Percentiles rank a stretch among this genome's conserved stretches.
phyloP scores from a whole-genome alignment of 106 monocot genomes.

The Dioscorea zingiberensis region DNA sequence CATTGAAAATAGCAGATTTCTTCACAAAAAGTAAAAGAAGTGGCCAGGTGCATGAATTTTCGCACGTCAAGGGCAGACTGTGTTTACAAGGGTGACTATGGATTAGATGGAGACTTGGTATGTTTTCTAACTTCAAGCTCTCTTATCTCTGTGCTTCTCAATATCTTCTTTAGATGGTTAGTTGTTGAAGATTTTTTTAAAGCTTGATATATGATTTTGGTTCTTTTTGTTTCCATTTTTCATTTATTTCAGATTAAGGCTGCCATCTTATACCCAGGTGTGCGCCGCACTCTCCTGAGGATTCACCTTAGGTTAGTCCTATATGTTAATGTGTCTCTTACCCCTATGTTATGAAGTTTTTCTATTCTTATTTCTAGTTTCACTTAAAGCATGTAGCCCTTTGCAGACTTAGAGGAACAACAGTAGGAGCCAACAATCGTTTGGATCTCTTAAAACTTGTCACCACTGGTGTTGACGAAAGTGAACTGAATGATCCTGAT shows the following conservation, averaged over 20 bases:
- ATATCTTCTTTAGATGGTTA: not conserved
- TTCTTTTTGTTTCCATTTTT: not conserved
- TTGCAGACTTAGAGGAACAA: constrained; percentile 79
- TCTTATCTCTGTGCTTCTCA: not conserved
- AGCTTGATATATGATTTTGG: not conserved
- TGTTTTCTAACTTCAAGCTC: not conserved
- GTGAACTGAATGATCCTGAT: constrained; percentile 38
- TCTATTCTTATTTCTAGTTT: not conserved
- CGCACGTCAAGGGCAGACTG: constrained; percentile 57
- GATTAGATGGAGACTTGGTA: constrained; percentile 54
- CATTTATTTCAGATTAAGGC: constrained; percentile 44
- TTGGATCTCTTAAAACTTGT: constrained; percentile 68
- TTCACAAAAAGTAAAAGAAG: constrained; percentile 84
- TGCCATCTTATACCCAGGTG: constrained; percentile 64
- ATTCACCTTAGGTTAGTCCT: constrained; percentile 64
- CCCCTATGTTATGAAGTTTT: no score
- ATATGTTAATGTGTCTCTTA: not conserved
- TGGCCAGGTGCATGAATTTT: constrained; percentile 73
- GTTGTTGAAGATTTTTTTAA: not conserved
- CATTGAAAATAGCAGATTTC: constrained; percentile 45
- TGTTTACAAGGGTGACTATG: constrained; percentile 78
- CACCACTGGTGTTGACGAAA: constrained; percentile 72
- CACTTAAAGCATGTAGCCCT: not conserved
- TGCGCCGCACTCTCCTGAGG: constrained; percentile 60
- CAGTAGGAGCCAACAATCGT: constrained; percentile 74